These are phyloP conservation scores for Spergularia marina DNA, from an alignment of 148 eudicot genomes.

Conservation along the genomic window DNA sequence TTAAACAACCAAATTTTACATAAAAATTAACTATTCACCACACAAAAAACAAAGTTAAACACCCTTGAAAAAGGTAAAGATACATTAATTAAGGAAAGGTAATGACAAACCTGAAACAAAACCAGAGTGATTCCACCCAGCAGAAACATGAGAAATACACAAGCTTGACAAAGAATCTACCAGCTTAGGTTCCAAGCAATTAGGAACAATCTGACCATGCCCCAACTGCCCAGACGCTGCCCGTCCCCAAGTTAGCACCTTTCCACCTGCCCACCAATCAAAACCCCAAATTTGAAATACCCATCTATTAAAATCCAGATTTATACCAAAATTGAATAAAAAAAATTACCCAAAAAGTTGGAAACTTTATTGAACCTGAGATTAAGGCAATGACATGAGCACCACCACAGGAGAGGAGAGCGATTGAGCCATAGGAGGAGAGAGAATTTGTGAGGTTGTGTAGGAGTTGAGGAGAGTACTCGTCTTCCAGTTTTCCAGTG, in stretches of 20 bases:
- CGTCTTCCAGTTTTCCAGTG: conserved; percentile 56
- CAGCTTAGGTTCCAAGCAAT: conserved; percentile 45
- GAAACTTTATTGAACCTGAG: conserved; percentile 32
- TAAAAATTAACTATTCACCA: neutral
- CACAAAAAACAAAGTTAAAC: neutral
- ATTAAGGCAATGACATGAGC: conserved; percentile 86
- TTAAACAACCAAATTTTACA: neutral
- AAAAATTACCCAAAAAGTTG: neutral
- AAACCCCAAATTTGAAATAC: neutral
- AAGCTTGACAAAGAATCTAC: conserved; percentile 37
- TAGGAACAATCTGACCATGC: conserved; percentile 53
- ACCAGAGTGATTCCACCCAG: conserved; percentile 98
- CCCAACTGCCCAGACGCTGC: conserved; percentile 91
- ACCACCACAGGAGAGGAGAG: conserved; percentile 80
- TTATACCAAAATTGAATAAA: neutral
- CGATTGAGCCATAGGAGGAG: conserved; percentile 36
- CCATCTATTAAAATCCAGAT: neutral
- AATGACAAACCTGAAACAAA: conserved; percentile 74
- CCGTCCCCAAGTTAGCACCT: conserved; percentile 86
- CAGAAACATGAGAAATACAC: conserved; percentile 57
- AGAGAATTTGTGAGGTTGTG: conserved; percentile 27
- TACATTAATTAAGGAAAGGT: neutral
- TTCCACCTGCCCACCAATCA: conserved; percentile 59
- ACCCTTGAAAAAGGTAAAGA: neutral
- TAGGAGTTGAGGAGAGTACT: conserved; percentile 53